Percentiles rank a stretch among this genome's conserved stretches.
These are phyloP conservation scores for Colletotrichum gigasporum DNA, from an alignment of 2,329 filamentous ascomycete genomes.

Conservation along the genomic window DNA sequence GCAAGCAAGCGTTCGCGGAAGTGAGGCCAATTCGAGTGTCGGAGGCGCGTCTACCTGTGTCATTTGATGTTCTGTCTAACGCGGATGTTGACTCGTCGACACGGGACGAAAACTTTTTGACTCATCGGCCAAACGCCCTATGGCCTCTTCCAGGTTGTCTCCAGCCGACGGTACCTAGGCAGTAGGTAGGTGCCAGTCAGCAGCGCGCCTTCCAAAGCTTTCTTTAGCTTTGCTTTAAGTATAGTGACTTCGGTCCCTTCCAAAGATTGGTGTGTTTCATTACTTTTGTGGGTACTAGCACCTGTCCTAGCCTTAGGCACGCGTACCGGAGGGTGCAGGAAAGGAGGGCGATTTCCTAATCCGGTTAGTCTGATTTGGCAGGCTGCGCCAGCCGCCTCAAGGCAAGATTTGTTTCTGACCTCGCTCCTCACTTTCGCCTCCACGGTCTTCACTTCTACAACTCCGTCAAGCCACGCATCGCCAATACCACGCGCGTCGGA, in stretches of 20 bases:
- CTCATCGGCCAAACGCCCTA: neutral
- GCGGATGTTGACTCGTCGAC: too few species aligned
- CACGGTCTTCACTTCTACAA: conserved; percentile 46
- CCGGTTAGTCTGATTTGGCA: conserved; percentile 43
- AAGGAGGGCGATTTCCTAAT: conserved; percentile 36
- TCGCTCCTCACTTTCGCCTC: conserved; percentile 48
- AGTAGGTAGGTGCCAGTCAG: neutral
- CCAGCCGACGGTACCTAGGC: neutral
- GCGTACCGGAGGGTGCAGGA: conserved; percentile 36
- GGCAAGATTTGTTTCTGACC: conserved; percentile 55
- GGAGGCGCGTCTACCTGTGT: too few species aligned
- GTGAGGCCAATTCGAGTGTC: too few species aligned
- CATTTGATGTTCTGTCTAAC: too few species aligned
- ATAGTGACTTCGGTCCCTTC: neutral
- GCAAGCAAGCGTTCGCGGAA: too few species aligned
- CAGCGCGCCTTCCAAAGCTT: neutral
- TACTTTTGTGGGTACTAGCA: conserved; percentile 7
- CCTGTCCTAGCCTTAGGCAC: conserved; percentile 10
- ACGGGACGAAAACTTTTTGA: neutral
- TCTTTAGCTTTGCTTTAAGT: neutral
- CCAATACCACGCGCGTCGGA: conserved; percentile 64
- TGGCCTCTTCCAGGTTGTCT: neutral
- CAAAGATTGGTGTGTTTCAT: conserved; percentile 12
- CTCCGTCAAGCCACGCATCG: conserved; percentile 38
- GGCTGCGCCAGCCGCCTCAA: conserved; percentile 48